Base-by-base conservation (phyloP, 2,329 filamentous ascomycete genomes). In the Aureobasidium namibiae region DNA sequence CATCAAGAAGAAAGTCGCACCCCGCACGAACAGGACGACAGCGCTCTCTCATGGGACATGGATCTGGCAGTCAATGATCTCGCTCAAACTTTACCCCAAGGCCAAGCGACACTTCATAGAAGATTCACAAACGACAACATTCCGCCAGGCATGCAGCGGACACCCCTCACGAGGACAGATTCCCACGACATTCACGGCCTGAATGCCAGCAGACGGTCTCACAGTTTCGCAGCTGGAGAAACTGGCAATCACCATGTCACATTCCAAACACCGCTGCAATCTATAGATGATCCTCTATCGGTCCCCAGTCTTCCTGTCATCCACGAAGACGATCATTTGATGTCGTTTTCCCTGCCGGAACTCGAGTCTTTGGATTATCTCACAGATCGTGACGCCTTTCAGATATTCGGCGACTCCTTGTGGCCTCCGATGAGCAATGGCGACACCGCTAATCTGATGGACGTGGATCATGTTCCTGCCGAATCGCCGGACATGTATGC, bases 401-500 rank as follows among this genome's bases (percentile, higher is more conserved):
- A 38, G 18, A 38, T 24, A 23, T 57, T 57, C 14, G 54, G 42
- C 14, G 54, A 61, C 14, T 61, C 61, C 4, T 42, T 56, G 18
- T 46, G 60, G 23, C 34, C 59, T 23, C 41, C 61, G 6, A 48
- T 50, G 18, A 48, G 24, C 18, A 45, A 42, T 4, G 54, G 48
- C 1, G 36, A 56, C 11, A 42, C 57, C 13, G 33, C 52, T 26
- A 31, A 58, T 14, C 4, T 54, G 7, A 44, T 61, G 16, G 53
- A 48, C 2, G 23, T 56, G 11, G 49, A 62, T 24, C 53, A 58
- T 9, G 48, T 63, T 4, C 38, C 63, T 8, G 54, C 63, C 9
- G 61, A 62, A 44, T 63, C 24, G 65, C 67, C 59, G 33, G 66
- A 66, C 24, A 42, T 63, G 36, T 68, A 70, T 59, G 67, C 67